A percentile compares a stretch with the other conserved stretches of the same genome.
Conservation (phyloP, 2,329 filamentous ascomycete genomes). For the Grosmannia serpens region DNA sequence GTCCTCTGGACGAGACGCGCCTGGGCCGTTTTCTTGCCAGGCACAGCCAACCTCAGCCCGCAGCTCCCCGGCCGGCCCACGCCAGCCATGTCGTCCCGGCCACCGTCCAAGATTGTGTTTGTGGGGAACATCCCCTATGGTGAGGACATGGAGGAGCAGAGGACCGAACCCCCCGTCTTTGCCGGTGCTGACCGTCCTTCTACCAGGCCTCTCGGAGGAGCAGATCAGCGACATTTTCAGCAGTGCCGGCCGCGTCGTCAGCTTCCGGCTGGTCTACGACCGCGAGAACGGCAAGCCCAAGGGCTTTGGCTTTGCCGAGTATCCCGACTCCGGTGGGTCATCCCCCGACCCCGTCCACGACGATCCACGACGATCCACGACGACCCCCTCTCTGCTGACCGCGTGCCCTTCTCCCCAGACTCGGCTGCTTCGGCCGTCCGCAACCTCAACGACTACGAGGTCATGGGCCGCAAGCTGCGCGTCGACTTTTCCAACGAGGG, state of each 20-base stretch:
- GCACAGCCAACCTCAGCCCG: no score
- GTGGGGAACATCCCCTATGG: conserved; percentile 81
- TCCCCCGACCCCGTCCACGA: background rate
- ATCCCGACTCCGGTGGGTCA: conserved; percentile 67
- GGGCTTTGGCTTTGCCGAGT: conserved; percentile 94
- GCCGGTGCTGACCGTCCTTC: background rate
- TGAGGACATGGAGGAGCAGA: conserved; percentile 18
- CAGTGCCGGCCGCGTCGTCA: conserved; percentile 78
- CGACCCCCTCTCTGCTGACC: background rate
- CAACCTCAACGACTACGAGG: conserved; percentile 89
- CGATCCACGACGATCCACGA: background rate
- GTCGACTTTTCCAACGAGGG: conserved; percentile 96
- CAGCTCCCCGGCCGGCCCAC: no score
- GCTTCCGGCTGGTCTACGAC: conserved; percentile 90
- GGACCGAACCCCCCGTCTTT: background rate
- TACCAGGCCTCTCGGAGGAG: conserved; percentile 79
- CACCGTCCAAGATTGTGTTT: conserved; percentile 68
- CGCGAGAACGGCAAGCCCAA: conserved; percentile 90
- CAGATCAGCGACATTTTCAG: conserved; percentile 91
- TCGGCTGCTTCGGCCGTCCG: conserved; percentile 87
- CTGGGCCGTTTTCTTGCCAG: no score
- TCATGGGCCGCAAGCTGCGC: conserved; percentile 86
- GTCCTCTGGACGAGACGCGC: no score
- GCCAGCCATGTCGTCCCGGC: conserved; percentile 37
- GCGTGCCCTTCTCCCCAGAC: conserved; percentile 36